phyloP scores from a whole-genome alignment of 192 early-diverging fungal genomes.

The Coemansia sp. region DNA sequence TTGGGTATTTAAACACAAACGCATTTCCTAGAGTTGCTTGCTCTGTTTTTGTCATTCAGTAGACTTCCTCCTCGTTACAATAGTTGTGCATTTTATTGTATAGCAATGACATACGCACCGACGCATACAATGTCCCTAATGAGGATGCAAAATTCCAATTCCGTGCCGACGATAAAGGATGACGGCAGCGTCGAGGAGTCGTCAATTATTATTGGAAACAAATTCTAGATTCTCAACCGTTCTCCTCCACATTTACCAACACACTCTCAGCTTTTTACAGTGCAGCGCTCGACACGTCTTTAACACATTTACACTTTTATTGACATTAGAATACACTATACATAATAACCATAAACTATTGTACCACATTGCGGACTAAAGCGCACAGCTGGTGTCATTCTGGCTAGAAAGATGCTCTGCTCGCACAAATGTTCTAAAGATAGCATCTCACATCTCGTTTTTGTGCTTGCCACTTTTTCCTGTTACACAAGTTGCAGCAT shows the following conservation, averaged over 20 bases:
- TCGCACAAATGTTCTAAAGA: not conserved
- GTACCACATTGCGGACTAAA: not conserved
- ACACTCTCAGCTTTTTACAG: not conserved
- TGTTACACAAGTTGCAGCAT: not conserved
- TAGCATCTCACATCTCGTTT: not conserved
- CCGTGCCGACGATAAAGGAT: not conserved
- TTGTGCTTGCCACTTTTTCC: too few relatives aligned
- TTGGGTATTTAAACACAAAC: not conserved
- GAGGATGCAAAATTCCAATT: not conserved
- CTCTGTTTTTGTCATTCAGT: not conserved
- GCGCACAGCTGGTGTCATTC: too few relatives aligned
- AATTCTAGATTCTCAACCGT: not conserved
- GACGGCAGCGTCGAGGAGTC: conserved; percentile 3
- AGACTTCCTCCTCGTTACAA: not conserved
- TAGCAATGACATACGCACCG: not conserved
- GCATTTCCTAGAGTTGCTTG: not conserved
- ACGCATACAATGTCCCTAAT: not conserved
- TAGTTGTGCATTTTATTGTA: not conserved
- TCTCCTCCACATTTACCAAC: not conserved
- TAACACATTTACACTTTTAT: not conserved
- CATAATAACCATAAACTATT: not conserved
- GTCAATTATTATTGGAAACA: not conserved
- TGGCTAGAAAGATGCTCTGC: too few relatives aligned
- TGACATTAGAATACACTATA: not conserved
- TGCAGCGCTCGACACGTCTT: not conserved